Conservation (phyloP, 1,284 basidiomycete genomes). For the Microbotryum silenes-acaulis region DNA sequence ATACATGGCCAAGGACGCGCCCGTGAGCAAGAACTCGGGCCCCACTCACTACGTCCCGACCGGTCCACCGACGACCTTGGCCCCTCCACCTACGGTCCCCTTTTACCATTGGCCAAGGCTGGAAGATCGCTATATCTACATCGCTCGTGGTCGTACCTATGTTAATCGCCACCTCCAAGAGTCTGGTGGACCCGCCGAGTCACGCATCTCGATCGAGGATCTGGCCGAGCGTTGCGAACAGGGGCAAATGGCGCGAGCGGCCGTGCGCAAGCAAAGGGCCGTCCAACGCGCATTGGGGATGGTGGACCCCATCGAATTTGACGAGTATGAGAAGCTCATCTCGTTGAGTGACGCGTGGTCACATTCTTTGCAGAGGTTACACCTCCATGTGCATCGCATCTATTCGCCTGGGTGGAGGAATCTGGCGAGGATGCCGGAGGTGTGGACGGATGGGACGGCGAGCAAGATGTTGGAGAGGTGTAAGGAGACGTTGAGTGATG, state of each 20-base stretch:
- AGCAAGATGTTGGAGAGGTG: conserved; percentile 13
- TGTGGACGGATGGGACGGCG: conserved; percentile 28
- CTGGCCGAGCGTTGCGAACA: conserved; percentile 12
- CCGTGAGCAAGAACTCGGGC: no score
- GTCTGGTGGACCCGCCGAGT: conserved; percentile 13
- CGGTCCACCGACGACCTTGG: no score
- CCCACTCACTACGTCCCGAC: no score
- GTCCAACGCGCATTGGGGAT: neutral
- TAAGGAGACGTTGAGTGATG: conserved; percentile 18
- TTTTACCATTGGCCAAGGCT: conserved; percentile 23
- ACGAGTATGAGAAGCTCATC: conserved; percentile 21
- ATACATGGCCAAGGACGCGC: no score
- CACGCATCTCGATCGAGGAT: neutral
- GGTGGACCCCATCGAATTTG: neutral
- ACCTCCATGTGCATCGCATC: conserved; percentile 29
- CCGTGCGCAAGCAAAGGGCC: neutral
- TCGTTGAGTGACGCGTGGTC: conserved; percentile 21
- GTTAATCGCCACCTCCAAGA: conserved; percentile 22
- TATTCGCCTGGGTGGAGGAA: conserved; percentile 20
- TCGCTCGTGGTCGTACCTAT: conserved; percentile 13
- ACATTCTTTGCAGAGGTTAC: conserved; percentile 19
- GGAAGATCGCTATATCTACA: conserved; percentile 27
- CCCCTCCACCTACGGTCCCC: conserved; percentile 1
- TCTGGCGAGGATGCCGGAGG: conserved; percentile 20
- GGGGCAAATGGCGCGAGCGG: neutral